A percentile compares a stretch with the other conserved stretches of the same genome.
These are phyloP conservation scores for Pseudogymnoascus sp. DNA, from an alignment of 2,329 filamentous ascomycete genomes.

Conservation along the genomic window DNA sequence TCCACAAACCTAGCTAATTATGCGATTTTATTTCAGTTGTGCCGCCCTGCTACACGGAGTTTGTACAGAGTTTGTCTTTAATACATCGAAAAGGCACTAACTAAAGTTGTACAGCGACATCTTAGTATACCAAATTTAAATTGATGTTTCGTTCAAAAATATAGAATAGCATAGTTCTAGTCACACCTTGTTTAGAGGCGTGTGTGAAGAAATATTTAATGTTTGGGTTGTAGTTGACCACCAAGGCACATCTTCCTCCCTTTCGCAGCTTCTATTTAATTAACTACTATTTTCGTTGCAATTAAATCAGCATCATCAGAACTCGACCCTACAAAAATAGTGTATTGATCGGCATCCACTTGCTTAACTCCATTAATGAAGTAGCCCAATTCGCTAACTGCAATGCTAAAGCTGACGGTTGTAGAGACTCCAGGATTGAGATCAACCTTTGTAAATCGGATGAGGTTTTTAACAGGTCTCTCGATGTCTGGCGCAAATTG, in stretches of 20 bases:
- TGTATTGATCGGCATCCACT: slow-evolving; percentile 1
- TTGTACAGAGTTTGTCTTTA: not conserved
- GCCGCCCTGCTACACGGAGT: not conserved
- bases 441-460: slow-evolving; percentile 2
- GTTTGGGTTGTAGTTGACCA: not conserved
- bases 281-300: not conserved
- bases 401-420: not conserved
- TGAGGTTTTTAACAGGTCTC: not conserved
- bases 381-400: not conserved
- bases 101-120: no score
- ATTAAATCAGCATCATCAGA: not conserved
- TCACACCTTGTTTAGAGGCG: not conserved
- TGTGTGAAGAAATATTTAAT: not conserved
- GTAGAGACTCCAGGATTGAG: not conserved
- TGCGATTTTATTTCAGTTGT: not conserved
- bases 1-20: not conserved
- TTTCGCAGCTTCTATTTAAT: not conserved
- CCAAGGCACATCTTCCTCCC: not conserved
- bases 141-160: not conserved
- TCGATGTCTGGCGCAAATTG: not conserved
- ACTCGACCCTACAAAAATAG: not conserved
- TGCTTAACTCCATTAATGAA: not conserved
- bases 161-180: not conserved
- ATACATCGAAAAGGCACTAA: not conserved
- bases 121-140: not conserved